These are phyloP conservation scores for Plasmodium relictum DNA, from an alignment of 169 alveolate species.

Conservation along the genomic window DNA sequence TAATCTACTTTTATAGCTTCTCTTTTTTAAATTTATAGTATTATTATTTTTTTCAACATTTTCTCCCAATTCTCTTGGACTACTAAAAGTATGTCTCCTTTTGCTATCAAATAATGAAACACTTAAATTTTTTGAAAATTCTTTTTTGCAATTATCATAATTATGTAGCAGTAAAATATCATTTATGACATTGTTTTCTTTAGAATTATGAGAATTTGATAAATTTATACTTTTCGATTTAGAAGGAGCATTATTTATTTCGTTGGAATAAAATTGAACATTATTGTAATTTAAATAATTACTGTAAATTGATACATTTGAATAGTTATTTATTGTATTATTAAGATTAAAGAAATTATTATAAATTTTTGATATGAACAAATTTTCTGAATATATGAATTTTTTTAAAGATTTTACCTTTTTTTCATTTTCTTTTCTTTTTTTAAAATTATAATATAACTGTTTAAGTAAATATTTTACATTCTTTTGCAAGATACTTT, in stretches of 20 bases:
- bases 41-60: constrained; percentile 11
- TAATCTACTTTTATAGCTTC: constrained; percentile 37
- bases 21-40: constrained; percentile 42
- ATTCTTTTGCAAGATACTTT: constrained; percentile 22
- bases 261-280: constrained; percentile 15
- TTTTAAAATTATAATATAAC: constrained; percentile 39
- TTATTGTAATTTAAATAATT: constrained; percentile 5
- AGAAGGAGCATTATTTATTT: constrained; percentile 8
- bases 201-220: neutral
- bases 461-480: constrained; percentile 32
- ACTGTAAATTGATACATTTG: neutral
- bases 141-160: neutral
- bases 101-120: neutral
- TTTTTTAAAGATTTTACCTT: constrained; percentile 56
- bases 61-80: neutral
- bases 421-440: constrained; percentile 59
- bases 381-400: constrained; percentile 62
- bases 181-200: neutral
- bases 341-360: constrained; percentile 23
- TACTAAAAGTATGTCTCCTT: constrained; percentile 39
- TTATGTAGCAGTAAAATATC: constrained; percentile 1
- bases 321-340: constrained; percentile 7
- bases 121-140: neutral
- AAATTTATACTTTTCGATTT: neutral
- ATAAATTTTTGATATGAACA: constrained; percentile 46